Evolutionary conservation across 78 protist species (phyloP).

Genomic region (Reticulomyxa filosa): DNA sequence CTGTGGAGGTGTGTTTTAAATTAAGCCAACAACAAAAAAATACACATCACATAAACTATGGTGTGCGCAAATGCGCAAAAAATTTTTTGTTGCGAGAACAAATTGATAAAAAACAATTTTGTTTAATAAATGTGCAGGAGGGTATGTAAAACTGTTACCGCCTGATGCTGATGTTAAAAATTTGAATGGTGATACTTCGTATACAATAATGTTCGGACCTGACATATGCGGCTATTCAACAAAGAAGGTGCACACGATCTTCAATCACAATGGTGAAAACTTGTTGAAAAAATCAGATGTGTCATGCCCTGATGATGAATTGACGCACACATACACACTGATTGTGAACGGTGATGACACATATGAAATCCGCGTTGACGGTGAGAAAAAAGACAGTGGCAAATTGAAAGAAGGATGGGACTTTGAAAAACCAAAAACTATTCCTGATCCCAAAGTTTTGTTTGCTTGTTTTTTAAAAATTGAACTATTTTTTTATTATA

Average conservation of each 20-base stretch:
- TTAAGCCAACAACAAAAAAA: background rate
- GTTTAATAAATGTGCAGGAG: conserved; percentile 51
- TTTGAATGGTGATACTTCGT: conserved; percentile 54
- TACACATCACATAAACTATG: background rate
- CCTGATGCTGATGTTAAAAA: conserved; percentile 23
- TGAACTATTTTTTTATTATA: background rate
- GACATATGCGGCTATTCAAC: conserved; percentile 66
- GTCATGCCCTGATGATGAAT: conserved; percentile 40
- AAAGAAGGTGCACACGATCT: conserved; percentile 59
- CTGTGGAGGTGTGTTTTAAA: conserved; percentile 53
- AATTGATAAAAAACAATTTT: no score
- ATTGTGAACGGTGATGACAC: conserved; percentile 71
- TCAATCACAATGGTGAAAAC: conserved; percentile 66
- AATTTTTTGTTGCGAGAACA: no score
- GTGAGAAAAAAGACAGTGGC: conserved; percentile 56
- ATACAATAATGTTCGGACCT: conserved; percentile 78
- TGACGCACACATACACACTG: conserved; percentile 91
- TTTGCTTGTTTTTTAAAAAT: background rate
- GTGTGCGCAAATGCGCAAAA: no score
- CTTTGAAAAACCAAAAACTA: conserved; percentile 50
- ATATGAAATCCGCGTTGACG: conserved; percentile 69
- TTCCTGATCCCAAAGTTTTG: conserved; percentile 59
- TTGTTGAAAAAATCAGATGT: conserved; percentile 40
- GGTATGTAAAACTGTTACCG: conserved; percentile 78
- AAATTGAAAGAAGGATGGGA: conserved; percentile 59